Evolutionary conservation across 805 yeast species (phyloP).

Genomic region (Kuraishia ogatae): DNA sequence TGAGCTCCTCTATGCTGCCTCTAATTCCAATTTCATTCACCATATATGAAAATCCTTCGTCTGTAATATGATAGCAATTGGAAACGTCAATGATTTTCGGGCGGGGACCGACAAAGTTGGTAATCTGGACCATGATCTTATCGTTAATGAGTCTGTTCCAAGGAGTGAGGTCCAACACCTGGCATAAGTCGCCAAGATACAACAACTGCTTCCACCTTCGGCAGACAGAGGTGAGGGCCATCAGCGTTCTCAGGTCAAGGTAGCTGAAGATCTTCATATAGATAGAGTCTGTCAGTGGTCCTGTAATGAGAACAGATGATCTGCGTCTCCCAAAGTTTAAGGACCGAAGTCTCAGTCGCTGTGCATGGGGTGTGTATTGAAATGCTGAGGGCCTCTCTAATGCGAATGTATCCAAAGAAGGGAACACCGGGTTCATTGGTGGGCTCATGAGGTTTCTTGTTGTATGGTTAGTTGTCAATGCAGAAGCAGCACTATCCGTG

Average conservation of each 20-base stretch:
- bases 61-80: constrained; percentile 71
- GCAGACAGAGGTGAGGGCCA: constrained; percentile 52
- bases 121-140: constrained; percentile 40
- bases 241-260: constrained; percentile 47
- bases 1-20: constrained; percentile 45
- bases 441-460: constrained; percentile 15
- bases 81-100: constrained; percentile 56
- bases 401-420: constrained; percentile 26
- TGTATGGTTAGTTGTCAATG: background rate
- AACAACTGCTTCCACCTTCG: constrained; percentile 62
- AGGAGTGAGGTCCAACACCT: constrained; percentile 44
- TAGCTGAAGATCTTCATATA: constrained; percentile 43
- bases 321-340: constrained; percentile 33
- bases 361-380: constrained; percentile 46
- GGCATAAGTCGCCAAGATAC: constrained; percentile 43
- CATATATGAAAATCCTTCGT: constrained; percentile 63
- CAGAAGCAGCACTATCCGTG: background rate
- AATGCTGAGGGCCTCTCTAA: constrained; percentile 19
- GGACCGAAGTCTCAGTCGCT: constrained; percentile 39
- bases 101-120: constrained; percentile 63
- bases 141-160: constrained; percentile 60
- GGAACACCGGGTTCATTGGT: constrained; percentile 29
- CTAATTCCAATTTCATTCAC: constrained; percentile 63
- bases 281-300: constrained; percentile 55
- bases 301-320: constrained; percentile 47